A percentile compares a stretch with the other conserved stretches of the same genome.
These are phyloP conservation scores for Pseudopyrenochaeta lycopersici DNA, from an alignment of 2,329 filamentous ascomycete species.

Conservation along the genomic window DNA sequence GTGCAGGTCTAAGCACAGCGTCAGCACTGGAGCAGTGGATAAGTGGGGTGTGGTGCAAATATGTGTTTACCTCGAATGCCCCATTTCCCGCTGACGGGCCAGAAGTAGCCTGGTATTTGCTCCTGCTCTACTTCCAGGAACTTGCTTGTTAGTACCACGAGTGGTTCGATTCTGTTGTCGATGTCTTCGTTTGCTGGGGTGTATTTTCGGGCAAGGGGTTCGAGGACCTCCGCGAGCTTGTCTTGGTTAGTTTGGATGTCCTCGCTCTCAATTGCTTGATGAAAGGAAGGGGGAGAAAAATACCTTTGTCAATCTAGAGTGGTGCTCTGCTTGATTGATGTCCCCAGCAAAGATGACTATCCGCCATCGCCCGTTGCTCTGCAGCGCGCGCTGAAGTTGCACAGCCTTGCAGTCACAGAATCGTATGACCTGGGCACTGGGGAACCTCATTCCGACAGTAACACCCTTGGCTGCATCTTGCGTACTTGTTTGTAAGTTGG, in stretches of 20 bases:
- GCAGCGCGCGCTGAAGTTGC: conserved; percentile 60
- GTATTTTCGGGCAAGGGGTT: conserved; percentile 49
- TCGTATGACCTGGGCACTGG: conserved; percentile 66
- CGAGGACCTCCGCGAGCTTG: conserved; percentile 31
- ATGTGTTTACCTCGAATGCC: conserved; percentile 59
- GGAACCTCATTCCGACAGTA: conserved; percentile 59
- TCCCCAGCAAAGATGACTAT: conserved; percentile 61
- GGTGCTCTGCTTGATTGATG: conserved; percentile 39
- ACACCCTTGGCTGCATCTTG: conserved; percentile 50
- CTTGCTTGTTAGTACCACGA: conserved; percentile 63
- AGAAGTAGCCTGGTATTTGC: conserved; percentile 65
- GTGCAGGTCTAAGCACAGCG: conserved; percentile 58
- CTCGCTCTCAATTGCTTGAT: background rate
- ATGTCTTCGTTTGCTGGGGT: conserved; percentile 55
- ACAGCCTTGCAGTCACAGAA: conserved; percentile 67
- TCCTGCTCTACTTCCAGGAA: conserved; percentile 60
- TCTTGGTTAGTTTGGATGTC: background rate
- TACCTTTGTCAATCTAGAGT: conserved; percentile 51
- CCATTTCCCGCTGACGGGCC: conserved; percentile 64
- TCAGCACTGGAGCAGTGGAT: background rate
- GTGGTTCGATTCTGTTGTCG: conserved; percentile 66
- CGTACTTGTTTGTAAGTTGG: conserved; percentile 44
- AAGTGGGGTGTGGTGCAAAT: background rate
- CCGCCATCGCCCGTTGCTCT: conserved; percentile 62
- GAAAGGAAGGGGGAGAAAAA: conserved; percentile 5